A percentile compares a stretch with the other conserved stretches of the same genome.
These are phyloP conservation scores for Fusarium robinianum DNA, from an alignment of 2,329 filamentous ascomycete species.

Conservation along the genomic window DNA sequence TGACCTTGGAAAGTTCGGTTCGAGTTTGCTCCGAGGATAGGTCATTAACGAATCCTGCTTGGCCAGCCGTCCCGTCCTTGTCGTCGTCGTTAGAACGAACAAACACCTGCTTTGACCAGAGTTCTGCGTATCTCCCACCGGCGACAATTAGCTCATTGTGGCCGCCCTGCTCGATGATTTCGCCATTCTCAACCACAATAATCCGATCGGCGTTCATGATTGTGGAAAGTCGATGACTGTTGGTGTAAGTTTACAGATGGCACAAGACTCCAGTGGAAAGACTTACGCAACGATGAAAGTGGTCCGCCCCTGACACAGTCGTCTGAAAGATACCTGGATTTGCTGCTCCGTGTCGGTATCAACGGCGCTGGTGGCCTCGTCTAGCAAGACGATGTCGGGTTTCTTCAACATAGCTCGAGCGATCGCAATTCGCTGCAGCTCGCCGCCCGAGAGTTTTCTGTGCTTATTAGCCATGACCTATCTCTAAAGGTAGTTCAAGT, in stretches of 20 bases:
- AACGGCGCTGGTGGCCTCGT: constrained; percentile 79
- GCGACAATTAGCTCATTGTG: constrained; percentile 62
- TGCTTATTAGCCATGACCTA: constrained; percentile 24
- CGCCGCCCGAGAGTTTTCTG: constrained; percentile 67
- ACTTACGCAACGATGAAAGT: constrained; percentile 68
- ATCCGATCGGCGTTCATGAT: constrained; percentile 72
- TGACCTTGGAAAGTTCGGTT: constrained; percentile 43
- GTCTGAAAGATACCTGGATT: constrained; percentile 65
- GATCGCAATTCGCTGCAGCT: constrained; percentile 69
- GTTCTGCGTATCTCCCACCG: constrained; percentile 64
- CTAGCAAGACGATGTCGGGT: constrained; percentile 75
- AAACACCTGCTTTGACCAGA: constrained; percentile 69
- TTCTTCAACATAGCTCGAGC: constrained; percentile 74
- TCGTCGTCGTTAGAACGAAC: constrained; percentile 52
- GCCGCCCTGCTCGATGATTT: constrained; percentile 65
- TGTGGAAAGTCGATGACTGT: constrained; percentile 69
- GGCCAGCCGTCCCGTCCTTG: constrained; percentile 27
- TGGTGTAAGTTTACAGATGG: constrained; percentile 11
- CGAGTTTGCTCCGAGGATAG: constrained; percentile 43
- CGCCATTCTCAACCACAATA: constrained; percentile 65
- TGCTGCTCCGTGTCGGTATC: constrained; percentile 71
- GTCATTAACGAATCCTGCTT: constrained; percentile 43
- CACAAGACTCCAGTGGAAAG: not conserved
- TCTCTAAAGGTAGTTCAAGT: not conserved
- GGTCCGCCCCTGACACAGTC: constrained; percentile 63